Conservation (phyloP, 2,329 filamentous ascomycete species). For the Xylariaceae sp. region DNA sequence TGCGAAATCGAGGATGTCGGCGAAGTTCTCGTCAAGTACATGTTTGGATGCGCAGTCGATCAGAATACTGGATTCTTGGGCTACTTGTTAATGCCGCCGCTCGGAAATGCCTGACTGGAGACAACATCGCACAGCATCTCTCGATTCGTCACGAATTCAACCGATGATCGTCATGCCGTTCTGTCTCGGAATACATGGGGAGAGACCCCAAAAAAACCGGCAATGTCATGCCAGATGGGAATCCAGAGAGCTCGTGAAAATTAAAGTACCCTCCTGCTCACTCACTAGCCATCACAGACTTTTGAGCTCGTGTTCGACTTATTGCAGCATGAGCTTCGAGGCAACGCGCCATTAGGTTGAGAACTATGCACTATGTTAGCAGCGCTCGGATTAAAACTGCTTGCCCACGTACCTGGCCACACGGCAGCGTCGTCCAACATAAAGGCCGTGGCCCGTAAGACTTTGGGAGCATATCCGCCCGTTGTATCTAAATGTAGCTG, state of each 20-base stretch:
- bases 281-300: constrained; percentile 42
- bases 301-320: constrained; percentile 48
- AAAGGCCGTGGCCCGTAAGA: constrained; percentile 76
- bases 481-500: constrained; percentile 54
- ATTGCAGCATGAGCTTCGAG: constrained; percentile 51
- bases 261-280: constrained; percentile 19
- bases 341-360: constrained; percentile 50
- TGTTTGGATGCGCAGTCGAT: too few species aligned
- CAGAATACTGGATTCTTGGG: too few species aligned
- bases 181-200: neutral
- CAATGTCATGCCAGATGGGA: neutral
- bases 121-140: neutral
- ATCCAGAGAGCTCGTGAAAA: neutral
- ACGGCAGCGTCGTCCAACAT: constrained; percentile 85
- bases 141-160: neutral
- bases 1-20: too few species aligned
- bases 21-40: too few species aligned
- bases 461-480: constrained; percentile 76
- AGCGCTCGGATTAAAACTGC: neutral
- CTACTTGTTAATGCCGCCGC: too few species aligned
- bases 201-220: neutral
- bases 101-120: neutral
- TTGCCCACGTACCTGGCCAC: constrained; percentile 69
- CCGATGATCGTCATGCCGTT: neutral
- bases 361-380: constrained; percentile 34